Conservation (phyloP, 164 flowering plant genomes). For the Pachysandra terminalis region DNA sequence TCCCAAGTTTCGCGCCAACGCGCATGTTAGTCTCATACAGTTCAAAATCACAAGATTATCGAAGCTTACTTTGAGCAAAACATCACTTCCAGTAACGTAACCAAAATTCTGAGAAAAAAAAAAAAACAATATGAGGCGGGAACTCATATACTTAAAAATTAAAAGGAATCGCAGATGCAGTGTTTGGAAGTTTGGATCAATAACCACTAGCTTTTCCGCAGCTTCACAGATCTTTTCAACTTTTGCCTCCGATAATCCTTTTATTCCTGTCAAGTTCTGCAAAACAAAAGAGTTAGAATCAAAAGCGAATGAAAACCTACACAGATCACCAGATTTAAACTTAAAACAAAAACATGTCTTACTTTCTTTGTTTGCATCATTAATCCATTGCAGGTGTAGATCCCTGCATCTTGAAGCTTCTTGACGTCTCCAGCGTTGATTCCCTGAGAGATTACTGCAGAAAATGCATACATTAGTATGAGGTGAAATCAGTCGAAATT, state of each 20-base stretch:
- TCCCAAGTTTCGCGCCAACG: slow-evolving; percentile 5
- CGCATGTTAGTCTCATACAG: slow-evolving; percentile 4
- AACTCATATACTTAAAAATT: neutral
- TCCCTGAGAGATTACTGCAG: slow-evolving; percentile 83
- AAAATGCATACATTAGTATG: neutral
- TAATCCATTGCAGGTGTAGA: slow-evolving; percentile 94
- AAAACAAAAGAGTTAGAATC: slow-evolving; percentile 4
- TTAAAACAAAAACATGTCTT: neutral
- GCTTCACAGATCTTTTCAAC: slow-evolving; percentile 99
- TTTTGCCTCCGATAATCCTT: slow-evolving; percentile 96
- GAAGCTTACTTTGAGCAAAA: slow-evolving; percentile 74
- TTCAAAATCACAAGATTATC: slow-evolving; percentile 4
- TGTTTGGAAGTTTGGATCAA: slow-evolving; percentile 15
- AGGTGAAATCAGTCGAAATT: neutral
- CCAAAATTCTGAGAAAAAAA: slow-evolving; percentile 67
- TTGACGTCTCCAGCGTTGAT: slow-evolving; percentile 97
- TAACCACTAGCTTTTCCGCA: slow-evolving; percentile 92
- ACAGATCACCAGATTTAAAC: neutral
- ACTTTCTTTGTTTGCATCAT: slow-evolving; percentile 99
- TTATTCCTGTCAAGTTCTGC: slow-evolving; percentile 85
- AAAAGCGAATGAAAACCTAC: neutral
- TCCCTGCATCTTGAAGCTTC: slow-evolving; percentile 99
- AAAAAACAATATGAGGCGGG: neutral
- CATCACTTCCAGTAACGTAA: slow-evolving; percentile 97
- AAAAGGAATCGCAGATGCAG: neutral